phyloP scores from a whole-genome alignment of 345 rosid species.

The Excoecaria agallocha region DNA sequence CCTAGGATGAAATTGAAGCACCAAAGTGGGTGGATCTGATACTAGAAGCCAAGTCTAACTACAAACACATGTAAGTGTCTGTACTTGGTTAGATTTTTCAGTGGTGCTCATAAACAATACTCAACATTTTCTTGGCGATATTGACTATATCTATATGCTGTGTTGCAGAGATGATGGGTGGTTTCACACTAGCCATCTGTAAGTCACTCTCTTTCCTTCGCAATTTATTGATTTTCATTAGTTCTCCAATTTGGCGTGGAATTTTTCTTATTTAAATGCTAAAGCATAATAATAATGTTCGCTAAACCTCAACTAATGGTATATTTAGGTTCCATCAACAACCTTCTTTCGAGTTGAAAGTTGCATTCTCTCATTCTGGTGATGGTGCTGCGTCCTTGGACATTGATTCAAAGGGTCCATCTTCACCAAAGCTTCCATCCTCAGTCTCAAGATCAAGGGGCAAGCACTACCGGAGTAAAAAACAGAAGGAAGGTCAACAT shows the following conservation, averaged over 20 bases:
- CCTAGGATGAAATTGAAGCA: slow-evolving; percentile 37
- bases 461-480: slow-evolving; percentile 41
- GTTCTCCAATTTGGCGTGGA: neutral
- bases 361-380: slow-evolving; percentile 39
- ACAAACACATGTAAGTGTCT: slow-evolving; percentile 33
- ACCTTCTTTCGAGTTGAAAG: slow-evolving; percentile 48
- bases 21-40: slow-evolving; percentile 35
- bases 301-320: slow-evolving; percentile 6
- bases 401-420: slow-evolving; percentile 22
- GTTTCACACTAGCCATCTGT: slow-evolving; percentile 51
- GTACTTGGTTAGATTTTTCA: neutral
- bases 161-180: slow-evolving; percentile 51
- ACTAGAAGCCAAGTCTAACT: slow-evolving; percentile 16
- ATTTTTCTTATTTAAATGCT: slow-evolving; percentile 1
- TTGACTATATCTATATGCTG: neutral
- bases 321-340: slow-evolving; percentile 55
- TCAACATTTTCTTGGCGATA: neutral
- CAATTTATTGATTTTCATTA: neutral
- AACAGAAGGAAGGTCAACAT: slow-evolving; percentile 21
- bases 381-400: no score
- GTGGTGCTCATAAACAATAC: neutral
- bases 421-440: slow-evolving; percentile 44
- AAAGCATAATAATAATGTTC: neutral
- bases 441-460: slow-evolving; percentile 67
- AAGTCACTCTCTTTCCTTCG: slow-evolving; percentile 25